Percentiles rank a stretch among this genome's conserved stretches.
Evolutionary conservation across 108 stramenopile species (phyloP).

Genomic region (Pseudonitzschia multiseries): DNA sequence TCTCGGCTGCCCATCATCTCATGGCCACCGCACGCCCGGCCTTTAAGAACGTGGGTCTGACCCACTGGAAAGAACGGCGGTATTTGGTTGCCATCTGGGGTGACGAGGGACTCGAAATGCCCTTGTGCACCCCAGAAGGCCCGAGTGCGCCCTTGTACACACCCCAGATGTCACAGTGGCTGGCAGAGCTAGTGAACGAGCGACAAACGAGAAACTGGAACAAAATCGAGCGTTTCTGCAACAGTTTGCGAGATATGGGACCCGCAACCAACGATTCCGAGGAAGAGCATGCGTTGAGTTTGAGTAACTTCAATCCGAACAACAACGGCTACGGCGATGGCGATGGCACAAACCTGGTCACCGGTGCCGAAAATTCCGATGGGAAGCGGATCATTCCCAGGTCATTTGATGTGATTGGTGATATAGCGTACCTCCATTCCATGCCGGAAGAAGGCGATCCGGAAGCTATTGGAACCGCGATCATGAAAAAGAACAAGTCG

Average conservation of each 20-base stretch:
- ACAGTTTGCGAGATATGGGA: conserved; percentile 46
- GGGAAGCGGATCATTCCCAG: conserved; percentile 29
- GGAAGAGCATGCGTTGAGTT: conserved; percentile 21
- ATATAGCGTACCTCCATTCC: conserved; percentile 74
- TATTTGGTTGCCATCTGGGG: conserved; percentile 87
- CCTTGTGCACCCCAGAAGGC: conserved; percentile 47
- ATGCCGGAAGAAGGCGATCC: conserved; percentile 51
- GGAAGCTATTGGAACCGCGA: conserved; percentile 57
- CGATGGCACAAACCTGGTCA: neutral
- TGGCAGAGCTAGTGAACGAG: conserved; percentile 78
- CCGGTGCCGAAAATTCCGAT: neutral
- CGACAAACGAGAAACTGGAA: conserved; percentile 83
- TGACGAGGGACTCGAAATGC: conserved; percentile 92
- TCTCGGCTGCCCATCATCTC: conserved; percentile 61
- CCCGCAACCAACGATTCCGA: conserved; percentile 20
- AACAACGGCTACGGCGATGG: neutral
- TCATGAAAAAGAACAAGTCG: conserved; percentile 75
- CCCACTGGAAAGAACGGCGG: conserved; percentile 70
- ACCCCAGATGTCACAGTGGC: conserved; percentile 49
- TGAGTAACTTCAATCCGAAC: neutral
- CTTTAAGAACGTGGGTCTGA: conserved; percentile 89
- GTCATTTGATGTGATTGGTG: conserved; percentile 79
- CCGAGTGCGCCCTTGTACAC: conserved; percentile 2
- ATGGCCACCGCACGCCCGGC: conserved; percentile 80
- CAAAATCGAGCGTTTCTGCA: conserved; percentile 81